Conservation (phyloP, 352 stramenopile genomes). For the Phytophthora pseudosyringae region DNA sequence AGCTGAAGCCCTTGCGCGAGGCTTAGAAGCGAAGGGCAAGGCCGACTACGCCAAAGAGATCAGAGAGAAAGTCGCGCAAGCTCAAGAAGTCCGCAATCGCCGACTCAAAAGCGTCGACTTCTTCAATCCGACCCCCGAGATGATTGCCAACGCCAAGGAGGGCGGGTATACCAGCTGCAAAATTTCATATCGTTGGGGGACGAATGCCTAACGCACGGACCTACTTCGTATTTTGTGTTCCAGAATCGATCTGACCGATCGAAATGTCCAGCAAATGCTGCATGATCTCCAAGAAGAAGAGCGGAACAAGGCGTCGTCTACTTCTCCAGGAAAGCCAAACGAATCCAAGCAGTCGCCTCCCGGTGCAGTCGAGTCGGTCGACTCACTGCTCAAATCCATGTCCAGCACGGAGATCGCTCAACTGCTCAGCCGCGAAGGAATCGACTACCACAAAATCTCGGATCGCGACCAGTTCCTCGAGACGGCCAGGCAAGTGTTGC, state of each 20-base stretch:
- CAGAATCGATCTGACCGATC: constrained; percentile 83
- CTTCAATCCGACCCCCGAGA: constrained; percentile 74
- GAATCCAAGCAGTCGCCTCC: constrained; percentile 22
- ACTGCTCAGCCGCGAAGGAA: constrained; percentile 65
- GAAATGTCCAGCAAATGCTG: constrained; percentile 79
- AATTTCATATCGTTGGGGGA: constrained; percentile 1
- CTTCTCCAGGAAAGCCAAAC: constrained; percentile 14
- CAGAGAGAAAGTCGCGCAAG: constrained; percentile 58
- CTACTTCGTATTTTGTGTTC: background rate
- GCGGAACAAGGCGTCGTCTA: constrained; percentile 37
- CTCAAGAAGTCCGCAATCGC: constrained; percentile 51
- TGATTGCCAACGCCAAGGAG: constrained; percentile 81
- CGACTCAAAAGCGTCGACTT: constrained; percentile 76
- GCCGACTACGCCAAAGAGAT: constrained; percentile 67
- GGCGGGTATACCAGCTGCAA: constrained; percentile 51
- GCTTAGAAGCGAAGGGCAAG: constrained; percentile 76
- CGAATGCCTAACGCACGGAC: background rate
- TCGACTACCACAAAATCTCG: constrained; percentile 81
- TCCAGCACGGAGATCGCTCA: constrained; percentile 71
- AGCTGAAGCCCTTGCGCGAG: constrained; percentile 66
- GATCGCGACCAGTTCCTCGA: constrained; percentile 80
- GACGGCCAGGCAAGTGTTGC: constrained; percentile 70
- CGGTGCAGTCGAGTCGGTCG: constrained; percentile 53
- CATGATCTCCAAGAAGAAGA: constrained; percentile 82
- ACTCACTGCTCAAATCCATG: constrained; percentile 80